A percentile compares a stretch with the other conserved stretches of the same genome.
Conservation (phyloP, 176 grass and related monocot genomes). For the Oryza glumipatula region DNA sequence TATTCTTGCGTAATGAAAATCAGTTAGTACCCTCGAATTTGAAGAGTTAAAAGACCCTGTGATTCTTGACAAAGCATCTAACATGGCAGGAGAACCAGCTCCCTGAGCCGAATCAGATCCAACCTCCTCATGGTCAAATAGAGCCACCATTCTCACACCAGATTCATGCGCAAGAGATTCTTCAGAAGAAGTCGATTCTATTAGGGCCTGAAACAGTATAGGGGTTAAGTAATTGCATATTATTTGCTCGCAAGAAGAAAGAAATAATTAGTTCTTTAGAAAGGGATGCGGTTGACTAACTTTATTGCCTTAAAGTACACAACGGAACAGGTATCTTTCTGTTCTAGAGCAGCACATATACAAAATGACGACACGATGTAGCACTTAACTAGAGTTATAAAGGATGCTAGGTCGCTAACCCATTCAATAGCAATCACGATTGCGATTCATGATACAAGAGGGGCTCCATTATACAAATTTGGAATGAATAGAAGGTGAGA, state of each 20-base stretch:
- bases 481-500: not conserved
- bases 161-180: conserved; percentile 76
- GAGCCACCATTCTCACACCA: conserved; percentile 90
- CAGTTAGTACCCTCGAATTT: conserved; percentile 61
- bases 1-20: conserved; percentile 3
- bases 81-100: conserved; percentile 90
- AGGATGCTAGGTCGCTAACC: not conserved
- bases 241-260: not conserved
- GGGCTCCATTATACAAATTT: not conserved
- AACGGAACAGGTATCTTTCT: conserved; percentile 3
- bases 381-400: not conserved
- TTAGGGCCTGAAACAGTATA: conserved; percentile 71
- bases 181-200: conserved; percentile 69
- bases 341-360: conserved; percentile 14
- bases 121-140: conserved; percentile 98
- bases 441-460: not conserved
- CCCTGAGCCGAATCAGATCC: conserved; percentile 96
- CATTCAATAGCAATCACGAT: not conserved
- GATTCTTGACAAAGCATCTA: conserved; percentile 96
- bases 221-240: conserved; percentile 25
- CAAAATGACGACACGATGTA: not conserved
- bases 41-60: conserved; percentile 76
- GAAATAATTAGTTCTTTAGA: not conserved
- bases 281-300: not conserved
- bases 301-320: not conserved